A percentile compares a stretch with the other conserved stretches of the same genome.
Evolutionary conservation across 208 protist genomes (phyloP).

Genomic region (Wallacemonas collosoma): DNA sequence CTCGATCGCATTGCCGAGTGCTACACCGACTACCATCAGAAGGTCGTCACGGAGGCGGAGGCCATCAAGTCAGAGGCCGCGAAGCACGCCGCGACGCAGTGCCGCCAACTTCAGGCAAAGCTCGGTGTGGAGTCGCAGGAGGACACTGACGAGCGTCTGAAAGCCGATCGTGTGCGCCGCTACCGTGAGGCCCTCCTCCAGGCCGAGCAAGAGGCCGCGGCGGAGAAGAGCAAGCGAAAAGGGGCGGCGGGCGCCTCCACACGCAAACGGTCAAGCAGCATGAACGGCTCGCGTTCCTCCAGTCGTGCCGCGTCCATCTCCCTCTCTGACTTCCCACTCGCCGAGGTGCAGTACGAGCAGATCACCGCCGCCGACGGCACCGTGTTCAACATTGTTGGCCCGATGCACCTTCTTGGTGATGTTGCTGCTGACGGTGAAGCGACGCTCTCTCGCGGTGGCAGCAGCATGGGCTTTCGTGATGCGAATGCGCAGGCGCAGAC

Average conservation of each 20-base stretch:
- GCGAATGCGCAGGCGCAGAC: too few species aligned
- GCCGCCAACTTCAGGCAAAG: slow-evolving; percentile 24
- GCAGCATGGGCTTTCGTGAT: too few species aligned
- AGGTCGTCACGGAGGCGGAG: slow-evolving; percentile 38
- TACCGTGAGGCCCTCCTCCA: slow-evolving; percentile 11
- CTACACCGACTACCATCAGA: slow-evolving; percentile 61
- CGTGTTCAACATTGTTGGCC: slow-evolving; percentile 36
- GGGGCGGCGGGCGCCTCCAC: neutral
- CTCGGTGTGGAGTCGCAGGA: slow-evolving; percentile 43
- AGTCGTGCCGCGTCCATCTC: slow-evolving; percentile 10
- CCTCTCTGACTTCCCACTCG: slow-evolving; percentile 18
- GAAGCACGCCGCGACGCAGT: slow-evolving; percentile 24
- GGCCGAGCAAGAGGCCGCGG: slow-evolving; percentile 17
- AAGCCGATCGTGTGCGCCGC: slow-evolving; percentile 3
- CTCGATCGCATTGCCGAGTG: slow-evolving; percentile 60
- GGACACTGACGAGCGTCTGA: slow-evolving; percentile 28
- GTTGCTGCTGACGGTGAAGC: neutral
- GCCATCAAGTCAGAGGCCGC: slow-evolving; percentile 23
- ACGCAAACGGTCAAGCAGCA: slow-evolving; percentile 15
- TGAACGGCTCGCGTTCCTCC: slow-evolving; percentile 14
- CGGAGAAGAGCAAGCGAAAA: slow-evolving; percentile 25
- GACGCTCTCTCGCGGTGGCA: too few species aligned
- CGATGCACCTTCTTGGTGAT: slow-evolving; percentile 23
- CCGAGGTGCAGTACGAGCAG: slow-evolving; percentile 29
- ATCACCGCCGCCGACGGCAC: slow-evolving; percentile 34